A percentile compares a stretch with the other conserved stretches of the same genome.
phyloP scores from a whole-genome alignment of 108 stramenopile species.

The Fistulifera pelliculosa region DNA sequence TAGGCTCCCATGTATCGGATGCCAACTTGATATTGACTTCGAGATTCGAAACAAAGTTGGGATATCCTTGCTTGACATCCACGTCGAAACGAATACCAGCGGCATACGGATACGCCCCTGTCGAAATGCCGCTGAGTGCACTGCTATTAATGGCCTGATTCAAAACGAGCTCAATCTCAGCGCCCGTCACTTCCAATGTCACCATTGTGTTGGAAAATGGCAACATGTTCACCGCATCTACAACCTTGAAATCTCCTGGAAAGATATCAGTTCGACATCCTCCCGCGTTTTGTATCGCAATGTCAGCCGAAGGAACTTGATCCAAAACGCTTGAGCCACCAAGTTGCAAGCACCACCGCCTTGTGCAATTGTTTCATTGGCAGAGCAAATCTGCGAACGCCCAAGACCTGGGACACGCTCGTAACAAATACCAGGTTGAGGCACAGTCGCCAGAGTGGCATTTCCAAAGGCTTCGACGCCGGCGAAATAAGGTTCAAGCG shows the following conservation, averaged over 20 bases:
- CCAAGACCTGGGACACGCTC: constrained; percentile 17
- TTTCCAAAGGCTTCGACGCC: constrained; percentile 7
- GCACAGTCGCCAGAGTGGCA: constrained; percentile 11
- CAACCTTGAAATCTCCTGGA: constrained; percentile 22
- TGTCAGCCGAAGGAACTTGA: constrained; percentile 23
- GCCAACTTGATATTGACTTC: constrained; percentile 32
- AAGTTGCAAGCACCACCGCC: constrained; percentile 38
- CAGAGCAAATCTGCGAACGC: background rate
- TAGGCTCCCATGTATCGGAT: constrained; percentile 22
- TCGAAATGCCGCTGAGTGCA: constrained; percentile 3
- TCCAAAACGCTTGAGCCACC: constrained; percentile 36
- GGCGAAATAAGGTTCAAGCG: constrained; percentile 9
- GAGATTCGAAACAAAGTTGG: constrained; percentile 19
- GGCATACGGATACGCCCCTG: constrained; percentile 42
- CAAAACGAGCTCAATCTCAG: constrained; percentile 28
- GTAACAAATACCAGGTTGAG: constrained; percentile 16
- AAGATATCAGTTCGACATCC: constrained; percentile 33
- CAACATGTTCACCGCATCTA: constrained; percentile 25
- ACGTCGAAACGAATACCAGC: constrained; percentile 49
- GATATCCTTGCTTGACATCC: constrained; percentile 14
- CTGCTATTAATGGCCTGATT: constrained; percentile 29
- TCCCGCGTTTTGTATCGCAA: constrained; percentile 43
- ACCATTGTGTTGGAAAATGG: constrained; percentile 47
- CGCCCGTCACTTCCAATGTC: constrained; percentile 31
- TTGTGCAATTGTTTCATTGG: no score